These are phyloP conservation scores for Aspergillus niger DNA, from an alignment of 2,329 filamentous ascomycete genomes.

Conservation along the genomic window DNA sequence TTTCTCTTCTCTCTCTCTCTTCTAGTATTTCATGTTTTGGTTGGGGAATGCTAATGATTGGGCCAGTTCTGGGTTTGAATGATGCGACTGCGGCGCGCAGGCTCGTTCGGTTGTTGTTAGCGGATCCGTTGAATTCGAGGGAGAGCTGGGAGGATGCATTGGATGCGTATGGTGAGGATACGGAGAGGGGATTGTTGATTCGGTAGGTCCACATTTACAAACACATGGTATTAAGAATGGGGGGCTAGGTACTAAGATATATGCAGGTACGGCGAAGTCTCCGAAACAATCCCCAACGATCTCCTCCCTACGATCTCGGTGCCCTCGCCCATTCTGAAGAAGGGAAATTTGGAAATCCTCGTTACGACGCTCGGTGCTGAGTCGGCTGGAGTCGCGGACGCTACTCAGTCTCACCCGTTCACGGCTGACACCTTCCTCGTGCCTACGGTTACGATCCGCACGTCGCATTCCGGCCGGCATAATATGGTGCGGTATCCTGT, in stretches of 20 bases:
- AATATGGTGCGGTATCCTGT: conserved; percentile 77
- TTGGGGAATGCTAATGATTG: not conserved
- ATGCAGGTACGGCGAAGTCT: conserved; percentile 56
- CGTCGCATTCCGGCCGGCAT: conserved; percentile 63
- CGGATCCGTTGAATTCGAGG: conserved; percentile 66
- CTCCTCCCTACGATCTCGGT: conserved; percentile 58
- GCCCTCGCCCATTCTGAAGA: conserved; percentile 58
- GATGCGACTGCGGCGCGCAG: conserved; percentile 54
- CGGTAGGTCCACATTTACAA: conserved; percentile 46
- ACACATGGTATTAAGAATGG: conserved; percentile 18
- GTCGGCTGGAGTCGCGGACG: conserved; percentile 48
- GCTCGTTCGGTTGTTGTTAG: conserved; percentile 69
- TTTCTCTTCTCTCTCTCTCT: not conserved
- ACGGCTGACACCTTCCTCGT: conserved; percentile 68
- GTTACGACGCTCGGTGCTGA: conserved; percentile 56
- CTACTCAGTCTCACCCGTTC: conserved; percentile 36
- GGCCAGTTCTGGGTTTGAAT: conserved; percentile 53
- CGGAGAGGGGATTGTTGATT: conserved; percentile 63
- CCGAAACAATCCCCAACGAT: conserved; percentile 50
- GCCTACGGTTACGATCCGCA: conserved; percentile 70
- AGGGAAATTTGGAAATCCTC: conserved; percentile 62
- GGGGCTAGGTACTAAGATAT: not conserved
- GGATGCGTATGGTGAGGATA: conserved; percentile 49
- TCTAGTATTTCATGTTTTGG: not conserved
- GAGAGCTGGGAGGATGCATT: conserved; percentile 69